These are phyloP conservation scores for Candida anglica DNA, from an alignment of 805 yeast genomes.

Conservation along the genomic window DNA sequence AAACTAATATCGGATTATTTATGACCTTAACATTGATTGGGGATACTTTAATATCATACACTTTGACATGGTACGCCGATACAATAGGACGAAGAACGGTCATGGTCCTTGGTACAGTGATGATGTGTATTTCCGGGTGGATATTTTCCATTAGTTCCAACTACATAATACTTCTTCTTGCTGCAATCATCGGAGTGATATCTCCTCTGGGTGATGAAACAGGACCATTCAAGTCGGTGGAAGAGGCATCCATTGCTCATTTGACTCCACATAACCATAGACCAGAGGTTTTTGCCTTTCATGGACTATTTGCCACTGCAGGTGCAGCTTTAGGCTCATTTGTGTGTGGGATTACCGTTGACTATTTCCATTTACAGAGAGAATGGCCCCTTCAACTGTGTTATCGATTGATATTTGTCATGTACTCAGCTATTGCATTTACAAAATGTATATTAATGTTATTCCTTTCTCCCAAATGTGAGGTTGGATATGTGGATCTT, in stretches of 20 bases:
- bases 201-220: slow-evolving; percentile 89
- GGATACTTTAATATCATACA: slow-evolving; percentile 67
- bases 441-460: slow-evolving; percentile 49
- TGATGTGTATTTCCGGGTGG: slow-evolving; percentile 68
- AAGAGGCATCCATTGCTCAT: slow-evolving; percentile 80
- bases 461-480: slow-evolving; percentile 51
- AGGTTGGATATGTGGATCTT: slow-evolving; percentile 23
- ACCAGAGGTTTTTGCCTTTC: slow-evolving; percentile 72
- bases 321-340: slow-evolving; percentile 78
- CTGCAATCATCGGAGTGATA: slow-evolving; percentile 81
- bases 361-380: slow-evolving; percentile 29
- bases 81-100: slow-evolving; percentile 62
- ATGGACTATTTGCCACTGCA: slow-evolving; percentile 61
- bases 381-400: slow-evolving; percentile 35
- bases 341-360: slow-evolving; percentile 56
- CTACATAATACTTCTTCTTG: slow-evolving; percentile 53
- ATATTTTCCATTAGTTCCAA: slow-evolving; percentile 56
- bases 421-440: slow-evolving; percentile 53
- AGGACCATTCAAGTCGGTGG: slow-evolving; percentile 85
- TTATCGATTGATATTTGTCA: slow-evolving; percentile 54
- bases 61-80: slow-evolving; percentile 77
- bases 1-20: slow-evolving; percentile 64
- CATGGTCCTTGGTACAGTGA: slow-evolving; percentile 55
- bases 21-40: slow-evolving; percentile 81
- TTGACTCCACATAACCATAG: slow-evolving; percentile 61